Evolutionary conservation across 2,329 filamentous ascomycete genomes (phyloP).

Genomic region (Capronia epimyces): DNA sequence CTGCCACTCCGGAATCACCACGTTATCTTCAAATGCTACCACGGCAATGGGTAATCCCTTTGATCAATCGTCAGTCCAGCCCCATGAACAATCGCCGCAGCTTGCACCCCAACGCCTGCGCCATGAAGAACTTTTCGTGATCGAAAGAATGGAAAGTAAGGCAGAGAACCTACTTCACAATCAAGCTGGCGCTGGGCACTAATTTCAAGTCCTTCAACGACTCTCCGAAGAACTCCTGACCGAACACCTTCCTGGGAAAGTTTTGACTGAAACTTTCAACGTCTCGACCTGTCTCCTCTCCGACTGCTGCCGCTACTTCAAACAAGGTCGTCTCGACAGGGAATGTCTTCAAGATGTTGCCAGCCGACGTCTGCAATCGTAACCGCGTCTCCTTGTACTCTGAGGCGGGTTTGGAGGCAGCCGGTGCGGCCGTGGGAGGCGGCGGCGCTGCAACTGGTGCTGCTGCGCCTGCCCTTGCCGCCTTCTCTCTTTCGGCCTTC

Average conservation of each 20-base stretch:
- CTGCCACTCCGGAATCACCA: not conserved
- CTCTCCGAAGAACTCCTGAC: conserved; percentile 73
- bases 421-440: conserved; percentile 45
- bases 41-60: conserved; percentile 28
- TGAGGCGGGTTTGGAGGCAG: conserved; percentile 57
- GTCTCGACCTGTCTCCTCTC: conserved; percentile 62
- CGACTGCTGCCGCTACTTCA: conserved; percentile 74
- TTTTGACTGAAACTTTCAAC: conserved; percentile 77
- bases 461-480: conserved; percentile 70
- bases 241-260: conserved; percentile 79
- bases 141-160: conserved; percentile 4
- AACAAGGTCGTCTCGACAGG: conserved; percentile 87
- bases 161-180: conserved; percentile 51
- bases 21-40: no score
- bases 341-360: conserved; percentile 80
- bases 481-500: conserved; percentile 81
- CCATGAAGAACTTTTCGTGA: conserved; percentile 6
- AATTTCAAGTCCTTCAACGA: conserved; percentile 88
- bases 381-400: conserved; percentile 76
- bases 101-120: conserved; percentile 10
- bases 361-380: conserved; percentile 68
- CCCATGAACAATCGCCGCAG: conserved; percentile 1
- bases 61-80: conserved; percentile 22
- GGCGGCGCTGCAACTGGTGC: conserved; percentile 37
- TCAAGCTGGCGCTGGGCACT: conserved; percentile 82